Conservation (phyloP, 2,329 filamentous ascomycete genomes). For the Pestalotiopsis fici region DNA sequence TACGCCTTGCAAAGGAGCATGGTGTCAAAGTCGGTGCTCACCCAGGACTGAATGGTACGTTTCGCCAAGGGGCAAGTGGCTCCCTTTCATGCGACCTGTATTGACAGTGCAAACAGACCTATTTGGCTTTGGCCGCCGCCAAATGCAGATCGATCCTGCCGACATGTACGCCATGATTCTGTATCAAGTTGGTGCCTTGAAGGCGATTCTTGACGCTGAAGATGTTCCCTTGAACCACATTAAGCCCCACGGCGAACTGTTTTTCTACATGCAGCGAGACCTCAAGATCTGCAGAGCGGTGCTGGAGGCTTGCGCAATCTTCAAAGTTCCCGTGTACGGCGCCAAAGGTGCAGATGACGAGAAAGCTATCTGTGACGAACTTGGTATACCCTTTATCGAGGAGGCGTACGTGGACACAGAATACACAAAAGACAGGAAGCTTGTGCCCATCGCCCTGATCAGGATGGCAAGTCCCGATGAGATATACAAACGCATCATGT, state of each 20-base stretch:
- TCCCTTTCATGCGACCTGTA: too few species aligned
- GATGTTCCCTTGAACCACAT: slow-evolving; percentile 59
- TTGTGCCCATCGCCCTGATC: slow-evolving; percentile 20
- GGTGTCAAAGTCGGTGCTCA: slow-evolving; percentile 62
- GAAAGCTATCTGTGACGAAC: slow-evolving; percentile 21
- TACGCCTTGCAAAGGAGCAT: slow-evolving; percentile 57
- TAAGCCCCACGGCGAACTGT: slow-evolving; percentile 63
- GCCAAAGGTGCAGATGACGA: slow-evolving; percentile 18
- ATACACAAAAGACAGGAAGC: slow-evolving; percentile 19
- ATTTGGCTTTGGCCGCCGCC: slow-evolving; percentile 63
- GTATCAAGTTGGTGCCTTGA: slow-evolving; percentile 65
- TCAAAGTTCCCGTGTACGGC: slow-evolving; percentile 29
- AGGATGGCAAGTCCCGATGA: slow-evolving; percentile 18
- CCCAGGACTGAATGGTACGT: slow-evolving; percentile 49
- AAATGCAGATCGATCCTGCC: slow-evolving; percentile 58
- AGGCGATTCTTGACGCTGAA: slow-evolving; percentile 59
- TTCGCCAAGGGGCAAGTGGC: too few species aligned
- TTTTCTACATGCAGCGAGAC: slow-evolving; percentile 37
- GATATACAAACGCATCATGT: slow-evolving; percentile 18
- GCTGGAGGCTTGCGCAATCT: slow-evolving; percentile 24
- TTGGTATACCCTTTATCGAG: slow-evolving; percentile 17
- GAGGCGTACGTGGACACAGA: slow-evolving; percentile 22
- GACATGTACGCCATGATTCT: slow-evolving; percentile 58
- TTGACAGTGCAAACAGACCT: slow-evolving; percentile 44
- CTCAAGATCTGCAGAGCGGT: slow-evolving; percentile 26